Conservation (phyloP, 2,329 filamentous ascomycete species). For the Aspergillus caelatus region DNA sequence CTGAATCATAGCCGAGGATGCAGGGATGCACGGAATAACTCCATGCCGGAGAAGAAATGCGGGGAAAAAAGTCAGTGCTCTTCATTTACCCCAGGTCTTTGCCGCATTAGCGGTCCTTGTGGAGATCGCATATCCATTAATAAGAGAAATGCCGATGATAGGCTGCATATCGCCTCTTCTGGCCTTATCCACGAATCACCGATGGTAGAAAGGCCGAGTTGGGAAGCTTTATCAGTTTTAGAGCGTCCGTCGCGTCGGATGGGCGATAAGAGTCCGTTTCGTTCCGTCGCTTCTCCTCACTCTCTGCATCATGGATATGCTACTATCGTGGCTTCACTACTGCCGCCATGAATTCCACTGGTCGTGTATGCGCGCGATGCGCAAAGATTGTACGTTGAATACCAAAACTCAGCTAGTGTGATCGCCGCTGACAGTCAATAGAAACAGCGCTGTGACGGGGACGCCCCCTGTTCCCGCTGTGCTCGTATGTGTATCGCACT, state of each 20-base stretch:
- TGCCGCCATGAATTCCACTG: not conserved
- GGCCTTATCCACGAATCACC: not conserved
- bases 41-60: too few species aligned
- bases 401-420: not conserved
- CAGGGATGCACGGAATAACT: too few species aligned
- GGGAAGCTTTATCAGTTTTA: not conserved
- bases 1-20: not conserved
- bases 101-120: not conserved
- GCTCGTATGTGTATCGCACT: constrained; percentile 19
- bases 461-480: constrained; percentile 28
- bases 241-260: not conserved
- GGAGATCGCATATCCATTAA: not conserved
- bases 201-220: not conserved
- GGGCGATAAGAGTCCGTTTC: not conserved
- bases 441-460: constrained; percentile 35
- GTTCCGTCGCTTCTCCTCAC: not conserved
- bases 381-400: not conserved
- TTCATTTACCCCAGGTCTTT: not conserved
- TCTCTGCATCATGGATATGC: not conserved
- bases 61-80: not conserved
- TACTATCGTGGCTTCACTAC: not conserved
- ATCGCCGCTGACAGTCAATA: constrained; percentile 6
- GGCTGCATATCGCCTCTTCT: not conserved
- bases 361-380: not conserved
- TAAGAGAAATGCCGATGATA: not conserved